phyloP scores from a whole-genome alignment of 2,329 filamentous ascomycete genomes.

The Ceratocystis harringtonii region DNA sequence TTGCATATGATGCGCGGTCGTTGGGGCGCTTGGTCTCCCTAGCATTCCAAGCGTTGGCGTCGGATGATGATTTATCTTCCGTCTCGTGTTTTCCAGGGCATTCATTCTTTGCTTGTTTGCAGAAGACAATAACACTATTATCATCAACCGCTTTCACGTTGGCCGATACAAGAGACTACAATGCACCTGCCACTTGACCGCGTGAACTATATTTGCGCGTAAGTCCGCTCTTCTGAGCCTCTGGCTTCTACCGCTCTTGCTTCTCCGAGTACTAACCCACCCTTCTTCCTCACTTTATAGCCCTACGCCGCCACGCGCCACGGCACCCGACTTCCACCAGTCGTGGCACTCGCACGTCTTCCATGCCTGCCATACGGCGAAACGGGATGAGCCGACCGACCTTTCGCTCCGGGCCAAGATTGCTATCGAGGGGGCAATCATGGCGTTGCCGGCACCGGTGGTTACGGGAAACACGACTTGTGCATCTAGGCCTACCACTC shows the following conservation, averaged over 20 bases:
- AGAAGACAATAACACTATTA: background rate
- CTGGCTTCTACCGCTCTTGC: background rate
- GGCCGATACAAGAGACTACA: background rate
- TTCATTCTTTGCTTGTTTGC: background rate
- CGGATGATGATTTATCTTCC: background rate
- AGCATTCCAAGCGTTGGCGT: background rate
- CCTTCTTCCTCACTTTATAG: background rate
- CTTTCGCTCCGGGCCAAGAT: conserved; percentile 7
- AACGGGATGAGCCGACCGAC: conserved; percentile 8
- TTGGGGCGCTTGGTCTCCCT: background rate
- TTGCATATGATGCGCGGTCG: background rate
- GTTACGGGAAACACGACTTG: background rate
- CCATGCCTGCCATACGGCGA: conserved; percentile 6
- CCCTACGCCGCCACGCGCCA: background rate
- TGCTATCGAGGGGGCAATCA: conserved; percentile 10
- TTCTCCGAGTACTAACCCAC: background rate
- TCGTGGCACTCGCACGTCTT: conserved; percentile 7
- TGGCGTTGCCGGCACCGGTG: conserved; percentile 2
- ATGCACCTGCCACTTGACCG: background rate
- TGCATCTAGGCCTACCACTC: background rate
- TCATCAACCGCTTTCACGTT: background rate
- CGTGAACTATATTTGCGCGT: background rate
- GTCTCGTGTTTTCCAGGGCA: background rate
- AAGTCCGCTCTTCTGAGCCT: background rate
- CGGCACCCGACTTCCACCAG: background rate